Evolutionary conservation across 2,329 filamentous ascomycete species (phyloP), one percentile per base, ranked within the genome.

Genomic region (Plenodomus tracheiphilus): DNA sequence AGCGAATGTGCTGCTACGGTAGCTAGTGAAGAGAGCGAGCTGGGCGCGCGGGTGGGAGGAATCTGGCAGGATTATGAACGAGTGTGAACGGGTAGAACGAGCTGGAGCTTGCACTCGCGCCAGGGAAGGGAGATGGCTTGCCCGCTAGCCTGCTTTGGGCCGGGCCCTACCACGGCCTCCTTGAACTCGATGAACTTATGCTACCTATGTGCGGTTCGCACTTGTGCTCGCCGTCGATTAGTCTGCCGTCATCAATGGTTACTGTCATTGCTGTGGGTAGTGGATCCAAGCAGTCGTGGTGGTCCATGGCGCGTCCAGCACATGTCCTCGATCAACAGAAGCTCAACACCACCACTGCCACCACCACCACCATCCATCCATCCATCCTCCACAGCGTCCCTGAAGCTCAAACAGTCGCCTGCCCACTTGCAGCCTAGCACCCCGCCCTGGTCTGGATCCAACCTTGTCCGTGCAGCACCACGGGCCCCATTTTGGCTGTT

Each of bases 401-500:
- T 59, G 56, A 53, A 39, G 35, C 43, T 28, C 47, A 37, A 37
- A 43, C 40, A 25, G 8, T 15, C 28, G 28, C 28, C 28, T 8
- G 4, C 15, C 28, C 28, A 32, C 28, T 32, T 32, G 28, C 6
- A 15, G 28, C 28, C 4, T 25, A 25, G 10, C 22, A 25, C 10
- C 5, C 22, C 4, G 28, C 28, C 22, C 22, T 25, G 22, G 6
- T 25, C 22, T 25, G 10, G 22, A 25, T 25, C 46, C 53, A 46
- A 56, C 52, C 32, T 52, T 45, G 51, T 47, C 47, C 47, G 48
- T 49, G 52, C 52, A 34, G 54, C 54, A 38, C 41, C 30, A 45
- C 25, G 38, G 43, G 37, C 43, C 43, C 37, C 43, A 41, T 45
- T 59, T 64, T 58, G 59, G 59, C 58, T 51, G 39, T 49, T 46